These are phyloP conservation scores for Fusarium sp. DNA, from an alignment of 2,329 filamentous ascomycete species.

Conservation along the genomic window DNA sequence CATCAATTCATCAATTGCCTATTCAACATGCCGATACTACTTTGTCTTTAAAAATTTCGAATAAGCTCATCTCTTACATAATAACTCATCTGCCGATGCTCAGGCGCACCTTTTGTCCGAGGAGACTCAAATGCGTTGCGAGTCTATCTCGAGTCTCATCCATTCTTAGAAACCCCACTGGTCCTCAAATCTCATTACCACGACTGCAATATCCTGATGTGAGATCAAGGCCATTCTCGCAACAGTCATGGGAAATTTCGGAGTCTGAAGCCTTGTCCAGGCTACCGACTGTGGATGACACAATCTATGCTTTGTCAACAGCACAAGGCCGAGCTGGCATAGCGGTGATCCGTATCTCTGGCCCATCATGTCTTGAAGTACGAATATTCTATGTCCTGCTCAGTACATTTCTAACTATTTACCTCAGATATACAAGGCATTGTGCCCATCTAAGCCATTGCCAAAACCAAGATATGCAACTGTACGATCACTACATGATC, in stretches of 20 bases:
- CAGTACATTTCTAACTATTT: conserved; percentile 7
- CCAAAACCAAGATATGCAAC: conserved; percentile 70
- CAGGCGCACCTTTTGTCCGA: conserved; percentile 37
- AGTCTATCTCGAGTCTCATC: conserved; percentile 14
- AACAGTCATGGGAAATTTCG: conserved; percentile 16
- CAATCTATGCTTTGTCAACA: conserved; percentile 93
- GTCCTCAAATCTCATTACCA: background rate
- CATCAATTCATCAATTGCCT: background rate
- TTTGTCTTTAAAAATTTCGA: background rate
- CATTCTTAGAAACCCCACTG: background rate
- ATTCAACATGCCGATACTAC: background rate
- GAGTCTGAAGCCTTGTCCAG: conserved; percentile 5
- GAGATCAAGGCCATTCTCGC: conserved; percentile 18
- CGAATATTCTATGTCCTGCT: conserved; percentile 21
- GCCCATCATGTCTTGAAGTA: conserved; percentile 77
- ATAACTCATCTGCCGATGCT: conserved; percentile 38
- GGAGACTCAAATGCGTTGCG: conserved; percentile 33
- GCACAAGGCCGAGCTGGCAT: conserved; percentile 89
- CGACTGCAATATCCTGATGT: background rate
- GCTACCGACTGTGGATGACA: conserved; percentile 59
- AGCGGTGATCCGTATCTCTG: conserved; percentile 89
- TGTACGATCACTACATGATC: conserved; percentile 78
- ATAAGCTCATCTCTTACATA: background rate
- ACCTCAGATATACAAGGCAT: conserved; percentile 60
- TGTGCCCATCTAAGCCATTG: conserved; percentile 61